These are phyloP conservation scores for Trichoderma harzianum DNA, from an alignment of 2,329 filamentous ascomycete genomes.

Conservation along the genomic window DNA sequence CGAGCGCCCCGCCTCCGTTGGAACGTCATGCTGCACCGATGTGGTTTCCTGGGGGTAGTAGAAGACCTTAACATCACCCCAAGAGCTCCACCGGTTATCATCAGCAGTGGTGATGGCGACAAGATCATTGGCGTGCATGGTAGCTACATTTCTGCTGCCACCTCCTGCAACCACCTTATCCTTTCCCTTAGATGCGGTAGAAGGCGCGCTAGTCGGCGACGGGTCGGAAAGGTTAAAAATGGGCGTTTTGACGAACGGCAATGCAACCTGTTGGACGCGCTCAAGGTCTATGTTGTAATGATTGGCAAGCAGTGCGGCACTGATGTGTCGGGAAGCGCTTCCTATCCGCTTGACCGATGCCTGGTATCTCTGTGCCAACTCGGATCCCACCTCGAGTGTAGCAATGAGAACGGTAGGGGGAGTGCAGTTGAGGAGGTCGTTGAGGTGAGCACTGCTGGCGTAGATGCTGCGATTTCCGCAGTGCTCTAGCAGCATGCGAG, in stretches of 20 bases:
- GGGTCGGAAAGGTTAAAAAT: conserved; percentile 51
- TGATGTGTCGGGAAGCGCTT: conserved; percentile 63
- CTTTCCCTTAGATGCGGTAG: conserved; percentile 67
- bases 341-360: conserved; percentile 76
- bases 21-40: conserved; percentile 22
- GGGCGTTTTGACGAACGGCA: conserved; percentile 74
- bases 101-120: conserved; percentile 66
- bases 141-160: conserved; percentile 47
- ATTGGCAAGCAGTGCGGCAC: conserved; percentile 71
- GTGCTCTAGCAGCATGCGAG: conserved; percentile 82
- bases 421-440: conserved; percentile 83
- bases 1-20: conserved; percentile 32
- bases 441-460: conserved; percentile 85
- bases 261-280: conserved; percentile 76
- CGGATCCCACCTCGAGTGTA: conserved; percentile 75
- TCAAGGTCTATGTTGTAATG: conserved; percentile 82
- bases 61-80: conserved; percentile 74
- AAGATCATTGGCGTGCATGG: conserved; percentile 79
- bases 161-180: conserved; percentile 54
- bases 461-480: conserved; percentile 97
- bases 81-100: conserved; percentile 64
- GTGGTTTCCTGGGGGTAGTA: conserved; percentile 62
- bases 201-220: conserved; percentile 50
- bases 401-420: conserved; percentile 74
- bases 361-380: conserved; percentile 89